These are phyloP conservation scores for Forsythia viridissima DNA, from an alignment of 257 asterid genomes.

Conservation along the genomic window DNA sequence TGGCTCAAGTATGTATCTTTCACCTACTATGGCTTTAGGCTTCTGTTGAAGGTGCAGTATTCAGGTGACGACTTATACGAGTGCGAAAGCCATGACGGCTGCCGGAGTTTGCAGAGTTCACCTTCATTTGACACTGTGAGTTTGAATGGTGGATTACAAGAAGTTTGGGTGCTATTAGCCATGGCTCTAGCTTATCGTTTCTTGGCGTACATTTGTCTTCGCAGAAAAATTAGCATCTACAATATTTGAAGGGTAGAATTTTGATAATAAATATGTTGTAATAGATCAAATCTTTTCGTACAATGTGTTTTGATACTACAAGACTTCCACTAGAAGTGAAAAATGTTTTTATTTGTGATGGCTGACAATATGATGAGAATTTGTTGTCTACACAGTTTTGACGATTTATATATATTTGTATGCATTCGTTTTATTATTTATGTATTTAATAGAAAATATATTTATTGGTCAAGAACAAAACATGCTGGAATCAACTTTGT, in stretches of 20 bases:
- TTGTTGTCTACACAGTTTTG: too few species aligned
- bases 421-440: too few species aligned
- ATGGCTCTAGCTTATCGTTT: constrained; percentile 84
- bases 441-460: too few species aligned
- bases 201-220: constrained; percentile 67
- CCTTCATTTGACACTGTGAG: constrained; percentile 84
- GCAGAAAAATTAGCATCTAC: constrained; percentile 49
- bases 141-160: constrained; percentile 68
- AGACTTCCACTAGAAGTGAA: too few species aligned
- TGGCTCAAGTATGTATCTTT: constrained; percentile 90
- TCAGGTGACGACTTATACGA: constrained; percentile 70
- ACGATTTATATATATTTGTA: too few species aligned
- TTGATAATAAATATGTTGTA: background rate
- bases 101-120: constrained; percentile 72
- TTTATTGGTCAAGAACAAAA: too few species aligned
- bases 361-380: too few species aligned
- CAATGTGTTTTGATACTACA: too few species aligned
- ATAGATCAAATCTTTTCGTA: background rate
- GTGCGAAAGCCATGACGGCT: constrained; percentile 68
- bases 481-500: too few species aligned
- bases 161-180: constrained; percentile 78
- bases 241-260: constrained; percentile 37
- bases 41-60: constrained; percentile 83
- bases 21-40: constrained; percentile 90
- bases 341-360: too few species aligned